Conservation (phyloP, 164 flowering plant species). For the Brasenia schreberi region DNA sequence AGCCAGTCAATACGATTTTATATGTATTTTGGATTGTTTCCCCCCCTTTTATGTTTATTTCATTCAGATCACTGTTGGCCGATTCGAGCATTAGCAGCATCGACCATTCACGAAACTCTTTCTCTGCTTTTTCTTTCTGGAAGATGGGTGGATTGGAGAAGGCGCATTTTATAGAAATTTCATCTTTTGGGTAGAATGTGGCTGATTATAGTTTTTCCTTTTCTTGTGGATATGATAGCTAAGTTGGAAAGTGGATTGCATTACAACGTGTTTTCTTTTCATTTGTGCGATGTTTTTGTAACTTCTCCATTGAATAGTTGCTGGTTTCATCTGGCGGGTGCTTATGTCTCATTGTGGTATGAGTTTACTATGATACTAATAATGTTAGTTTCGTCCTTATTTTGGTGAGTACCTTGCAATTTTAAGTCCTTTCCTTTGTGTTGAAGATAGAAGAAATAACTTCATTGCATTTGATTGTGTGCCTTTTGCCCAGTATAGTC, state of each 20-base stretch:
- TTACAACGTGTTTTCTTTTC: not conserved
- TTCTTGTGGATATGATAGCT: not conserved
- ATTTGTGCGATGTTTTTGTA: not conserved
- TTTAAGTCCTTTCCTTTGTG: not conserved
- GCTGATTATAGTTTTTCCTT: not conserved
- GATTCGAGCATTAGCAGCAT: not conserved
- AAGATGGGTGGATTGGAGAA: not conserved
- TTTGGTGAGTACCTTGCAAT: not conserved
- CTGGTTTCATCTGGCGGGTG: not conserved
- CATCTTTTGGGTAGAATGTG: not conserved
- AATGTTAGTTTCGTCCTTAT: not conserved
- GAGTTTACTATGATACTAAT: not conserved
- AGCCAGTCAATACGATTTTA: not conserved
- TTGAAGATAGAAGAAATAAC: not conserved
- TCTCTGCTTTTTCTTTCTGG: not conserved
- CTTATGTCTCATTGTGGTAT: too few species aligned
- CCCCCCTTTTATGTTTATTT: not conserved
- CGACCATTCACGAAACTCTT: not conserved
- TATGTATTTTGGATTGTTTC: not conserved
- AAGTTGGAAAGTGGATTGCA: not conserved
- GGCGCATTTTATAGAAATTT: not conserved
- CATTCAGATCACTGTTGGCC: not conserved
- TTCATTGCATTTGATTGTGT: not conserved
- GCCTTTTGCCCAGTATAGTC: not conserved
- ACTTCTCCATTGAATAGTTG: not conserved